Base-by-base conservation (phyloP, 192 early-diverging fungal genomes). In the Anaeromyces robustus region DNA sequence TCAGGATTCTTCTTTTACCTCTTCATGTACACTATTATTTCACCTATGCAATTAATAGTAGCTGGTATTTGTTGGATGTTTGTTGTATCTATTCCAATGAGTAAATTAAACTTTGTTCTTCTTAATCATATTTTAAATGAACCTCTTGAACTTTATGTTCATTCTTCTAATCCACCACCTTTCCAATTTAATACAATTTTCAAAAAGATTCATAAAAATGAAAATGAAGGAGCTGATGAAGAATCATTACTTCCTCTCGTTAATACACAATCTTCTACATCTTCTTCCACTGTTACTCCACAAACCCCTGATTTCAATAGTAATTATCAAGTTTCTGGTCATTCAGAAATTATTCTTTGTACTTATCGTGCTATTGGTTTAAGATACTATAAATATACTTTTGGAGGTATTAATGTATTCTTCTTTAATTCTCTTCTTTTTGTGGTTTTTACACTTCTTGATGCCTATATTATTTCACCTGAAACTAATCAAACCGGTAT, bases 301-400 rank as follows among this genome's bases (percentile, higher is more conserved):
- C 59, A 30, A 80, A 4, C 78, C 17, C 5, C 2, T 26, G 34
- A 31, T 26, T 31, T 80, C 22, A 31, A n/a, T 26, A 39, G 59
- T 78, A 79, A 17, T 28, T 39, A 80, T 26, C 80, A 30, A 78
- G 22, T 39, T 32, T 80, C 80, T 9, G 37, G 52, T 78, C 84
- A 81, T 2, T 84, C 89, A 9, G 85, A 89, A 28, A 92, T 97
- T 77, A 86, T 99, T 68, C 87, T 99, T 77, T 96, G 95, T 85
- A 95, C 93, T 0, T 94, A 95, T 80, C 89, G 93, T 77, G 96
- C 96, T 2, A 86, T 94, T 30, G 97, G 97, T n/a, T 87, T 91
- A 79, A 93, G 94, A 85, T 99, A 97, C 87, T 96, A 96, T 90
- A 97, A 97, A 86, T 97, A 95, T 86, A 97, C 96, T 2, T 90